A percentile compares a stretch with the other conserved stretches of the same genome.
Conservation (phyloP, 352 stramenopile species). For the Pythium aquatile region DNA sequence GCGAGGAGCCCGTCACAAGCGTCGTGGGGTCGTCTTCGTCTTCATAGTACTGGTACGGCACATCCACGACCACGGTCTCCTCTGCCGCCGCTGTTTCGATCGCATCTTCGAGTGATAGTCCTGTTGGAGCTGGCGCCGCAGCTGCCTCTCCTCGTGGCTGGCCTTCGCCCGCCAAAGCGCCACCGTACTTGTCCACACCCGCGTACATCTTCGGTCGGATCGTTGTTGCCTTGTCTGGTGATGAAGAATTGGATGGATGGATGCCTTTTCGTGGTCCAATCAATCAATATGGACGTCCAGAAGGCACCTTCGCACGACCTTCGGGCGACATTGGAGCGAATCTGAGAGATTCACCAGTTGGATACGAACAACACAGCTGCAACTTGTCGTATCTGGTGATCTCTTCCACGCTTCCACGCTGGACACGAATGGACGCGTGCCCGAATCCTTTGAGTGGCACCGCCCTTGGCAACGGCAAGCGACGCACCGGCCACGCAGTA, state of each 20-base stretch:
- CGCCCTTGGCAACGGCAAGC: background rate
- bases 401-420: background rate
- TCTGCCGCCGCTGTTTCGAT: constrained; percentile 76
- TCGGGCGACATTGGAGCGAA: background rate
- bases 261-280: constrained; percentile 17
- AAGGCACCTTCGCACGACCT: constrained; percentile 10
- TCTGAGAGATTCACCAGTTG: constrained; percentile 12
- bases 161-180: constrained; percentile 62
- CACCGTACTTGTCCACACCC: constrained; percentile 81
- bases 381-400: constrained; percentile 1
- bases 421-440: constrained; percentile 6
- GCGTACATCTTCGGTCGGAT: constrained; percentile 54
- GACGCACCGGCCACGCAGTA: background rate
- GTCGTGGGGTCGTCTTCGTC: constrained; percentile 57
- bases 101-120: constrained; percentile 65
- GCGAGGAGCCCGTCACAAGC: constrained; percentile 56
- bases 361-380: constrained; percentile 6
- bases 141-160: constrained; percentile 30
- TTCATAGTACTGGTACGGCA: constrained; percentile 78
- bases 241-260: constrained; percentile 13
- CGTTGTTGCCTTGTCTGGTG: constrained; percentile 1
- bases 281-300: background rate
- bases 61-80: constrained; percentile 79
- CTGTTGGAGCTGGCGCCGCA: constrained; percentile 23
- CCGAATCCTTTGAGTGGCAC: background rate